Percentiles rank a stretch among this genome's conserved stretches.
Conservation (phyloP, 495 filamentous ascomycete genomes). For the Xylaria curta region DNA sequence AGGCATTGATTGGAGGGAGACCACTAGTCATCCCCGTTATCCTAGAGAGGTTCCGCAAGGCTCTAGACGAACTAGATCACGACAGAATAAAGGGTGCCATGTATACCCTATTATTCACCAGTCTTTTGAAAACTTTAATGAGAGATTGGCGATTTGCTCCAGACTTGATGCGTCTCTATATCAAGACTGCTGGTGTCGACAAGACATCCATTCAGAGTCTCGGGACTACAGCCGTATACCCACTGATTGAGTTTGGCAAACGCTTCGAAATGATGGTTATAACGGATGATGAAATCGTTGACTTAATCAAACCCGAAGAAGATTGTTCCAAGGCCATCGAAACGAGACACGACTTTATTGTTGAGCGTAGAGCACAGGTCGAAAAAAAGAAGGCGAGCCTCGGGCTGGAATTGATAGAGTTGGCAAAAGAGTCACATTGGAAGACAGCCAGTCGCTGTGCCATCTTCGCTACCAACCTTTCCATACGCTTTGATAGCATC, state of each 20-base stretch:
- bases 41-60: constrained; percentile 76
- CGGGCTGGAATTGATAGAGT: constrained; percentile 78
- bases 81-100: constrained; percentile 92
- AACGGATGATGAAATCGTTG: constrained; percentile 73
- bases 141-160: constrained; percentile 94
- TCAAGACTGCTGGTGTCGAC: constrained; percentile 86
- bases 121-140: constrained; percentile 83
- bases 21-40: constrained; percentile 88
- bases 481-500: constrained; percentile 86
- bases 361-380: constrained; percentile 72
- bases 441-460: constrained; percentile 90
- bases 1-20: constrained; percentile 83
- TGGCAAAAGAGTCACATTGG: constrained; percentile 86
- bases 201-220: constrained; percentile 93
- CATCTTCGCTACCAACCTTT: constrained; percentile 86
- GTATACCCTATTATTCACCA: constrained; percentile 87
- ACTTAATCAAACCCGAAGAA: constrained; percentile 75
- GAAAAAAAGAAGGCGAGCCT: constrained; percentile 83
- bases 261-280: constrained; percentile 85
- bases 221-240: constrained; percentile 77
- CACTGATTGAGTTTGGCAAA: constrained; percentile 90
- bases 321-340: constrained; percentile 64
- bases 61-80: constrained; percentile 82
- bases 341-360: constrained; percentile 71
- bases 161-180: constrained; percentile 82